Evolutionary conservation across 169 alveolate genomes (phyloP).

Genomic region (Cryptosporidium sp.): DNA sequence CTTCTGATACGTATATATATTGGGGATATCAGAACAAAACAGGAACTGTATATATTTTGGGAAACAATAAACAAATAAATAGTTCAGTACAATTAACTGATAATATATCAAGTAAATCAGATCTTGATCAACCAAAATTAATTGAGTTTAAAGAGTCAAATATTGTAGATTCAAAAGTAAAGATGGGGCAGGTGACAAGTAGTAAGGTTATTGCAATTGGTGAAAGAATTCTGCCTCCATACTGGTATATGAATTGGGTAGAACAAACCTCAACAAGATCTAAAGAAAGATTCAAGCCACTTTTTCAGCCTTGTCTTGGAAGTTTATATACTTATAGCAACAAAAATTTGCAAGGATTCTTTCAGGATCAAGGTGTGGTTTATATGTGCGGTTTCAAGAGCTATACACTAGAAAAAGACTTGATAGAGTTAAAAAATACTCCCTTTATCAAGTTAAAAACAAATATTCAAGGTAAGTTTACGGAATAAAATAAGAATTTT

Average conservation of each 20-base stretch:
- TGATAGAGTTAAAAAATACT: constrained; percentile 7
- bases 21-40: constrained; percentile 34
- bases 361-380: not conserved
- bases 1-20: constrained; percentile 16
- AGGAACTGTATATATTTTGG: not conserved
- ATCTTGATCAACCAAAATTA: not conserved
- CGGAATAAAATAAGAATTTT: no score
- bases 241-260: constrained; percentile 69
- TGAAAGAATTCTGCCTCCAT: constrained; percentile 34
- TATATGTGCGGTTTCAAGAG: constrained; percentile 22
- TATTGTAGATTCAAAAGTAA: not conserved
- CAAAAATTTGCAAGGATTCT: not conserved
- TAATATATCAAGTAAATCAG: not conserved
- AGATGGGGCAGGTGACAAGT: not conserved
- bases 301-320: constrained; percentile 59
- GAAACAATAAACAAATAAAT: not conserved
- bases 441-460: constrained; percentile 13
- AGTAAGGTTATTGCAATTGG: constrained; percentile 24
- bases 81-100: not conserved
- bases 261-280: not conserved
- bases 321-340: constrained; percentile 35
- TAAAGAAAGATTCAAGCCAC: constrained; percentile 13
- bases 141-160: not conserved
- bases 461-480: constrained; percentile 37
- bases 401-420: not conserved